Percentiles rank a stretch among this genome's conserved stretches.
These are phyloP conservation scores for Hordeum marinum DNA, from an alignment of 176 grass and related monocot species.

Conservation along the genomic window DNA sequence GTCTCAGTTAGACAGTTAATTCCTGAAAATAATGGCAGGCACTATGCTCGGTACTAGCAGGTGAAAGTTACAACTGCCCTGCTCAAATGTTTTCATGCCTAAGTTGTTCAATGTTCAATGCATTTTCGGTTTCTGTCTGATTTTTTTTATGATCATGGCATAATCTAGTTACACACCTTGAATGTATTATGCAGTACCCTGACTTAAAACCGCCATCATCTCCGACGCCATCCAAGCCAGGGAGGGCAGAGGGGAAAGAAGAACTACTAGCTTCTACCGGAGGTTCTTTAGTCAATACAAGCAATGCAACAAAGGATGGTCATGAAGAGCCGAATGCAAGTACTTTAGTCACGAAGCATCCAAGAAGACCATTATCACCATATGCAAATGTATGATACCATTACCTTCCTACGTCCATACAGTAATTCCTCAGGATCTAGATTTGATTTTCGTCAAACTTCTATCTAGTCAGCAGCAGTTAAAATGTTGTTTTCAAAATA, in stretches of 20 bases:
- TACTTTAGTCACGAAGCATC: slow-evolving; percentile 15
- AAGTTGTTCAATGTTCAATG: not conserved
- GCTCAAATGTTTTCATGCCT: not conserved
- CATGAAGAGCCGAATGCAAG: not conserved
- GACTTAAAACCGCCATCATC: slow-evolving; percentile 53
- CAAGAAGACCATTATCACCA: slow-evolving; percentile 35
- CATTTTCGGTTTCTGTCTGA: not conserved
- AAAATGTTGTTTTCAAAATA: not conserved
- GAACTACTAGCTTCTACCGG: slow-evolving; percentile 20
- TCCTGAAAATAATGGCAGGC: not conserved
- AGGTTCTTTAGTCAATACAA: not conserved
- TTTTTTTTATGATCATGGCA: not conserved
- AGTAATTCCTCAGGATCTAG: not conserved
- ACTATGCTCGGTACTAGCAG: not conserved
- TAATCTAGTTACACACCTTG: not conserved
- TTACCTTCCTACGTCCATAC: not conserved
- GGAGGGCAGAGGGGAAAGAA: slow-evolving; percentile 6
- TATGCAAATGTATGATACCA: slow-evolving; percentile 55
- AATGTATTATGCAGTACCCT: slow-evolving; percentile 46
- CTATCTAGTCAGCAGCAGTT: not conserved
- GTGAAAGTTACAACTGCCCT: not conserved
- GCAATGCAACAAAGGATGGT: slow-evolving; percentile 16
- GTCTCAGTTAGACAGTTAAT: not conserved
- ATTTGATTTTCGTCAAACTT: not conserved
- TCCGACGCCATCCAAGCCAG: slow-evolving; percentile 38